These are phyloP conservation scores for Juncus effusus DNA, from an alignment of 176 grass and related monocot species.

Conservation along the genomic window DNA sequence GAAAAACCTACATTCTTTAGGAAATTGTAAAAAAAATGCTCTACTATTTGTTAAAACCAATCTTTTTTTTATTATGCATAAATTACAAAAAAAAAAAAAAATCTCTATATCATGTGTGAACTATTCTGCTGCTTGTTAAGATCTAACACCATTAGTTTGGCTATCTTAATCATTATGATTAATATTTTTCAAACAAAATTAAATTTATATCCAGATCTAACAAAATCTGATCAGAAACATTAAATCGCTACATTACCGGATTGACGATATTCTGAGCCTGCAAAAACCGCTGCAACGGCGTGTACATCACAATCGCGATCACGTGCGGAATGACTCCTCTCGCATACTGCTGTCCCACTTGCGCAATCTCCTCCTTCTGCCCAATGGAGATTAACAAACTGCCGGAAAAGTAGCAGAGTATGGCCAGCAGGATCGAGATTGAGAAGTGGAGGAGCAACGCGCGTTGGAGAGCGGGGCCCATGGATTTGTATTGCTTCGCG, in stretches of 20 bases:
- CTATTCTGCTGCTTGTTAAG: no score
- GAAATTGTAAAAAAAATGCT: no score
- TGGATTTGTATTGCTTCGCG: conserved; percentile 28
- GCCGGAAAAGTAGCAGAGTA: conserved; percentile 28
- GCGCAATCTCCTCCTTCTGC: conserved; percentile 13
- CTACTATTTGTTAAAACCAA: no score
- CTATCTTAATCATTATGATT: no score
- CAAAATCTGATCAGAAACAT: no score
- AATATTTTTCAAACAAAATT: no score
- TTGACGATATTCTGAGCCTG: conserved; percentile 41
- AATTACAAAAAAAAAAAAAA: no score
- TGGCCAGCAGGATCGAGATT: conserved; percentile 5
- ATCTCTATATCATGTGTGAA: no score
- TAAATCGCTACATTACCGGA: not conserved
- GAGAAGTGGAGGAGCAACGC: conserved; percentile 28
- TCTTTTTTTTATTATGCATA: no score
- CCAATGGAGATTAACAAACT: conserved; percentile 22
- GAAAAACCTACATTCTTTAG: no score
- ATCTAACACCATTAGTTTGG: no score
- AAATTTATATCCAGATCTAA: no score
- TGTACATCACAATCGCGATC: conserved; percentile 16
- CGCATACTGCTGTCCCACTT: not conserved
- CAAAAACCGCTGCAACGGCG: conserved; percentile 38
- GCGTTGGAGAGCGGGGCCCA: conserved; percentile 31
- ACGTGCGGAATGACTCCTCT: conserved; percentile 12